Percentiles rank a stretch among this genome's conserved stretches.
Evolutionary conservation across 1,139 yeast genomes (phyloP).

Genomic region (Saccharomyces uvarum): DNA sequence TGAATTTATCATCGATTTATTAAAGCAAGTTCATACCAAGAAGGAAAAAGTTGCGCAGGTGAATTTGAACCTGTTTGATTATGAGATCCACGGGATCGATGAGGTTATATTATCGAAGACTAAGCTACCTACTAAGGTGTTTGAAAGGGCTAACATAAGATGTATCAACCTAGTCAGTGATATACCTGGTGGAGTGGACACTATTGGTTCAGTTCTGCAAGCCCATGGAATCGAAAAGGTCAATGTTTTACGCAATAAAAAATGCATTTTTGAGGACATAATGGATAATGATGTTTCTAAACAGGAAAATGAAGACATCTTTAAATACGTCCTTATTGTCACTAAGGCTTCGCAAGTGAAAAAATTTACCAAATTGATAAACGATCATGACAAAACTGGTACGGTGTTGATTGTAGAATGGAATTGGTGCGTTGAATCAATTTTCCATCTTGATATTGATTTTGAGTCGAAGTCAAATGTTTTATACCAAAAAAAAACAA

Average conservation of each 20-base stretch:
- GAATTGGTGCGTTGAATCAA: constrained; percentile 60
- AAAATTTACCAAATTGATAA: constrained; percentile 34
- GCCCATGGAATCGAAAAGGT: constrained; percentile 56
- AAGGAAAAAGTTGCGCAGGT: constrained; percentile 1
- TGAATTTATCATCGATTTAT: constrained; percentile 28
- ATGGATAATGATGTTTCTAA: constrained; percentile 18
- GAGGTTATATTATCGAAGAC: constrained; percentile 28
- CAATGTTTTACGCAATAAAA: constrained; percentile 29
- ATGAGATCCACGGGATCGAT: constrained; percentile 31
- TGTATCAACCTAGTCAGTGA: constrained; percentile 57
- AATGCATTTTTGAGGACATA: constrained; percentile 17
- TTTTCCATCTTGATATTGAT: constrained; percentile 40
- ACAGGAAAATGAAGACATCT: constrained; percentile 12
- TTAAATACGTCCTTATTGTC: constrained; percentile 24
- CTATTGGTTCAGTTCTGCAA: constrained; percentile 52
- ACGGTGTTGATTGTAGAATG: constrained; percentile 44
- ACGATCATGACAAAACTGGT: constrained; percentile 17
- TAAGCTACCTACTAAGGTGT: constrained; percentile 28
- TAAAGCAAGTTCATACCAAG: constrained; percentile 26
- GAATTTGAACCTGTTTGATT: constrained; percentile 5
- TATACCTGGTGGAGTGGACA: constrained; percentile 60
- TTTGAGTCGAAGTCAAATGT: background rate
- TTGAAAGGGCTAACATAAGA: constrained; percentile 34
- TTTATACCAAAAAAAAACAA: background rate
- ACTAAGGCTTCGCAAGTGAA: constrained; percentile 36